Conservation (phyloP, 768 basidiomycete genomes). For the Leccinellum rugosiceps region DNA sequence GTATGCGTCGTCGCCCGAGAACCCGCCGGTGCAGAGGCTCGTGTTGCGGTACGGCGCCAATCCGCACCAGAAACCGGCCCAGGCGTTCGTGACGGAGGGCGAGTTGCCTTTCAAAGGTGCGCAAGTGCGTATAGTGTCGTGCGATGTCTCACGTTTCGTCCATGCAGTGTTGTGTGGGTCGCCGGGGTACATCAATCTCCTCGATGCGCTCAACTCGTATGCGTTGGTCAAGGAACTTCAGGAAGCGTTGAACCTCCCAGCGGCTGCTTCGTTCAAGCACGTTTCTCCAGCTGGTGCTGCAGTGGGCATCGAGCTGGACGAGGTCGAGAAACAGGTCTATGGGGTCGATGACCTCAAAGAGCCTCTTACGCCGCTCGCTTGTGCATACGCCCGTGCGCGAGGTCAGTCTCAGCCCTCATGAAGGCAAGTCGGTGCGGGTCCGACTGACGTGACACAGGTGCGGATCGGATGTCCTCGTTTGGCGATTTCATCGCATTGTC, state of each 20-base stretch:
- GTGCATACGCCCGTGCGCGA: constrained; percentile 93
- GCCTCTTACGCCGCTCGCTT: constrained; percentile 81
- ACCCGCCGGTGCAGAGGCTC: constrained; percentile 75
- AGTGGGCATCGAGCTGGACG: constrained; percentile 79
- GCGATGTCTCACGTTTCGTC: constrained; percentile 2
- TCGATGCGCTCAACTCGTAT: constrained; percentile 96
- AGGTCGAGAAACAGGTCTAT: constrained; percentile 89
- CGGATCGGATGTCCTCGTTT: constrained; percentile 99
- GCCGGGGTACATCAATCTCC: constrained; percentile 97
- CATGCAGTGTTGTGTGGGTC: constrained; percentile 80
- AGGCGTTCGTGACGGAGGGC: constrained; percentile 88
- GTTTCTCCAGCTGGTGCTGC: constrained; percentile 98
- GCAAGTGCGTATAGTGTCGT: not conserved
- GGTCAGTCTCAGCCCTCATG: constrained; percentile 42
- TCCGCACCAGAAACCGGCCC: constrained; percentile 98
- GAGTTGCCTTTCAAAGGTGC: constrained; percentile 91
- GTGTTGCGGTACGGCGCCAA: constrained; percentile 94
- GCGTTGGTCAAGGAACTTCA: constrained; percentile 94
- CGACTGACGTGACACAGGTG: constrained; percentile 48
- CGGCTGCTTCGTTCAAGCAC: constrained; percentile 99
- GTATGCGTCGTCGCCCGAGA: constrained; percentile 85
- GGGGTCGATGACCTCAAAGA: constrained; percentile 95
- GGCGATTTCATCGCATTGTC: constrained; percentile 98
- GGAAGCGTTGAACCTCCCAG: constrained; percentile 82
- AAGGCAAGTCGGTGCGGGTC: not conserved